Evolutionary conservation across 1,284 basidiomycete genomes (phyloP), one percentile per base, ranked within the genome.

Genomic region (Cutaneotrichosporon sp.): DNA sequence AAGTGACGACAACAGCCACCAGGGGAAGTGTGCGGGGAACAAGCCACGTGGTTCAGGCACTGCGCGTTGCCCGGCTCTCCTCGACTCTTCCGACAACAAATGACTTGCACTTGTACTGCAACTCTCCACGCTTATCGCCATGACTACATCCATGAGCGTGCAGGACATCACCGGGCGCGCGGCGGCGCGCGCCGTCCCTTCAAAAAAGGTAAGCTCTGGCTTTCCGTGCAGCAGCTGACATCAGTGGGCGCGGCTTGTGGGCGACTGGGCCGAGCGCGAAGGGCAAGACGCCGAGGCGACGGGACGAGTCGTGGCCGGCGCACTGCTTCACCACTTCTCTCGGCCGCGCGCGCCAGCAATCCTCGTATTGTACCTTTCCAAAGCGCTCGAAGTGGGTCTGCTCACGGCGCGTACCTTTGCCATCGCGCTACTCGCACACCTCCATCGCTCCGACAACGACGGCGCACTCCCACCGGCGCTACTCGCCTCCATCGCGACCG

Each of bases 351-450:
- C 68, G 10, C 65, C 68, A 0, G 61, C 67, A 8, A 46, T 69
- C 14, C 51, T 67, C 13, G 50, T 67, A 17, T 43, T 40, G 3
- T 73, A 73, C 51, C 64, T 73, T 22, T 45, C 64, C 8, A 53
- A 66, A 21, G 55, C 52, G 1, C 59, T 73, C 7, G 22, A 55
- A 1, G 20, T 41, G 8, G 39, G 38, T 0, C 15, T 67, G 9
- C 21, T 70, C 14, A 58, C 65, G 0, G 52, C 67, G 8, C 61
- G 57, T 8, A 52, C 59, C 3, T 51, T 68, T 12, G 45, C 60
- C 8, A 54, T 67, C 10, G 58, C 61, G 10, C 47, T 70, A 1
- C 55, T 70, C 4, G 62, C 60, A 42, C 54, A 60, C 30, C n/a
- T 59, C 17, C 51, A 59, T 17, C 51, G 48, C 36, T 20, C 48